Conservation (phyloP, 2,329 filamentous ascomycete species). For the Alternaria novae-zelandiae region DNA sequence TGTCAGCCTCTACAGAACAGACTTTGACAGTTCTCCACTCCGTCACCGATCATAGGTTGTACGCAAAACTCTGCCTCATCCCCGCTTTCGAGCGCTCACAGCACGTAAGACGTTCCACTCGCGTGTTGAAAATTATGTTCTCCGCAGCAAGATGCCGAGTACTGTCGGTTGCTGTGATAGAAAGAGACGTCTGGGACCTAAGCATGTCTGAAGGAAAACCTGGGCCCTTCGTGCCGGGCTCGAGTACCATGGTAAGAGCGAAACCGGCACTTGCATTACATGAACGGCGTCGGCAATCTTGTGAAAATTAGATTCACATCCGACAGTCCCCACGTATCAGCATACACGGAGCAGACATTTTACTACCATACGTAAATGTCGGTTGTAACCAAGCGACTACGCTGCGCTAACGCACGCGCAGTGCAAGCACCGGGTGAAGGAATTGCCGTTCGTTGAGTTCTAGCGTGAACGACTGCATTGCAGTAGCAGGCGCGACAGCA, state of each 20-base stretch:
- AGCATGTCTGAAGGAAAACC: not conserved
- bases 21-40: not conserved
- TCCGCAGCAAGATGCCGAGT: not conserved
- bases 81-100: not conserved
- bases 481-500: not conserved
- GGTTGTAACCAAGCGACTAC: not conserved
- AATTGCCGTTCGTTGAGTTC: not conserved
- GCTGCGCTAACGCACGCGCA: constrained; percentile 2
- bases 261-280: not conserved
- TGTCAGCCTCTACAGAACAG: not conserved
- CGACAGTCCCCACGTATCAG: not conserved
- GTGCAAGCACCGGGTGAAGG: not conserved
- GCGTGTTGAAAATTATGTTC: not conserved
- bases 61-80: not conserved
- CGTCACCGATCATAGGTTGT: not conserved
- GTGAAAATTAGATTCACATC: not conserved
- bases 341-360: not conserved
- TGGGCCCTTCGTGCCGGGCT: not conserved
- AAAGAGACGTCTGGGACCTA: not conserved
- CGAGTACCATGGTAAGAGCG: not conserved
- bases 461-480: not conserved
- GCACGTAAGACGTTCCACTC: not conserved
- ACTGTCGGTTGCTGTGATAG: not conserved
- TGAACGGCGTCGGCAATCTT: not conserved
- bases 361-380: not conserved